Percentiles rank a stretch among this genome's conserved stretches.
phyloP scores from a whole-genome alignment of 2,329 filamentous ascomycete species.

The Stenocarpella maydis region DNA sequence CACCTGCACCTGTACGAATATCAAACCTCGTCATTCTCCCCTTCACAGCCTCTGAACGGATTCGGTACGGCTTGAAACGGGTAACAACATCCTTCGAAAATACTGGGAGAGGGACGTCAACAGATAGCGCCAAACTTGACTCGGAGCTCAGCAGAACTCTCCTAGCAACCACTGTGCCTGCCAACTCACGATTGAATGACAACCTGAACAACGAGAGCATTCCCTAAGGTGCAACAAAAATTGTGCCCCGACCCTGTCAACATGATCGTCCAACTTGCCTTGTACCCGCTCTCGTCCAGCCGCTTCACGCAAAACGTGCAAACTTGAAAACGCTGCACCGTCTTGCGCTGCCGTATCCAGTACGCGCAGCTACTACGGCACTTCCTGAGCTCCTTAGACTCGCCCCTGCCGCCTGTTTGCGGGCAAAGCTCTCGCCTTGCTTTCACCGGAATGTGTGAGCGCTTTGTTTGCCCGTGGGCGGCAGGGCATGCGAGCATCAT shows the following conservation, averaged over 20 bases:
- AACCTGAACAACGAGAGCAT: slow-evolving; percentile 33
- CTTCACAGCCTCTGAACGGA: slow-evolving; percentile 32
- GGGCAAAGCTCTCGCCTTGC: slow-evolving; percentile 1
- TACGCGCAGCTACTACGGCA: background rate
- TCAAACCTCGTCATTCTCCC: slow-evolving; percentile 31
- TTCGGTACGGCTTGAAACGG: slow-evolving; percentile 34
- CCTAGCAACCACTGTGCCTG: slow-evolving; percentile 37
- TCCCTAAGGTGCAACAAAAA: slow-evolving; percentile 29
- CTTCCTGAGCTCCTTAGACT: slow-evolving; percentile 12
- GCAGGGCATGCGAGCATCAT: slow-evolving; percentile 3
- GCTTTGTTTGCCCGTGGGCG: slow-evolving; percentile 16
- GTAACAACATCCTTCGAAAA: slow-evolving; percentile 32
- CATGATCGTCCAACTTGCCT: slow-evolving; percentile 34
- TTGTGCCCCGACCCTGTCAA: slow-evolving; percentile 32
- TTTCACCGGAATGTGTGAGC: background rate
- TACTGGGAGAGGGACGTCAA: slow-evolving; percentile 35
- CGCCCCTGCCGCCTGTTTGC: background rate
- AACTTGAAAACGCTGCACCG: slow-evolving; percentile 28
- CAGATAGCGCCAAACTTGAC: slow-evolving; percentile 38
- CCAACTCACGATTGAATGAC: slow-evolving; percentile 34
- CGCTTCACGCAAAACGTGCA: slow-evolving; percentile 31
- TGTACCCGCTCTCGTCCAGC: slow-evolving; percentile 29
- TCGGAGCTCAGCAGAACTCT: slow-evolving; percentile 37
- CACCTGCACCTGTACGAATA: slow-evolving; percentile 36
- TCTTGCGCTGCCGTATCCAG: slow-evolving; percentile 22